Conservation (phyloP, 495 filamentous ascomycete genomes). For the Podospora sp. region DNA sequence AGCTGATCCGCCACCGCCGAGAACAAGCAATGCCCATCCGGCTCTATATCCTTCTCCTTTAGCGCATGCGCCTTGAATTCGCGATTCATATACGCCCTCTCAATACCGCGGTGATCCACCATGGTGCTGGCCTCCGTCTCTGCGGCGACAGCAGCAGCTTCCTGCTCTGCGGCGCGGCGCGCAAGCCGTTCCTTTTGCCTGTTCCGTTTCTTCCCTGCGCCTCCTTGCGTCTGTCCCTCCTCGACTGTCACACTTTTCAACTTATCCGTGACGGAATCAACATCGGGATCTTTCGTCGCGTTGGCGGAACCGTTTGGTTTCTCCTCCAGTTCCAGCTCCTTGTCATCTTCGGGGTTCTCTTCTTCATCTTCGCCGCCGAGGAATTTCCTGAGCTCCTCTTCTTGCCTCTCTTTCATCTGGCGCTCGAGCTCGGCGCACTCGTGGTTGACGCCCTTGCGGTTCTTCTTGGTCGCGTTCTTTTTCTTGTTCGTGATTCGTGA, state of each 20-base stretch:
- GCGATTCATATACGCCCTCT: constrained; percentile 67
- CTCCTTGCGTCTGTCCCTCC: constrained; percentile 22
- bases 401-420: constrained; percentile 68
- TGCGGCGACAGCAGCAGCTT: constrained; percentile 66
- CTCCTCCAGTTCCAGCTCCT: not conserved
- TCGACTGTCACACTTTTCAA: not conserved
- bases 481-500: constrained; percentile 87
- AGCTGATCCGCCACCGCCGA: constrained; percentile 88
- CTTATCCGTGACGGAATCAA: not conserved
- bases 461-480: constrained; percentile 95
- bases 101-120: constrained; percentile 72
- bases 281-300: not conserved
- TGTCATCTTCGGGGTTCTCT: constrained; percentile 24
- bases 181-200: constrained; percentile 90
- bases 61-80: constrained; percentile 64
- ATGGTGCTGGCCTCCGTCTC: constrained; percentile 72
- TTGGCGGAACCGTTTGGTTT: not conserved
- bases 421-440: constrained; percentile 77
- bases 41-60: constrained; percentile 75
- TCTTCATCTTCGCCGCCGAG: constrained; percentile 38
- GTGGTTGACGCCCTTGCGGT: constrained; percentile 81
- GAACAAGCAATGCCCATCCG: constrained; percentile 97
- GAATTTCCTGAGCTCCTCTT: constrained; percentile 63
- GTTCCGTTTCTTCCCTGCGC: constrained; percentile 71
- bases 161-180: constrained; percentile 80